A percentile compares a stretch with the other conserved stretches of the same genome.
Evolutionary conservation across 495 filamentous ascomycete genomes (phyloP).

Genomic region (Apodospora peruviana): DNA sequence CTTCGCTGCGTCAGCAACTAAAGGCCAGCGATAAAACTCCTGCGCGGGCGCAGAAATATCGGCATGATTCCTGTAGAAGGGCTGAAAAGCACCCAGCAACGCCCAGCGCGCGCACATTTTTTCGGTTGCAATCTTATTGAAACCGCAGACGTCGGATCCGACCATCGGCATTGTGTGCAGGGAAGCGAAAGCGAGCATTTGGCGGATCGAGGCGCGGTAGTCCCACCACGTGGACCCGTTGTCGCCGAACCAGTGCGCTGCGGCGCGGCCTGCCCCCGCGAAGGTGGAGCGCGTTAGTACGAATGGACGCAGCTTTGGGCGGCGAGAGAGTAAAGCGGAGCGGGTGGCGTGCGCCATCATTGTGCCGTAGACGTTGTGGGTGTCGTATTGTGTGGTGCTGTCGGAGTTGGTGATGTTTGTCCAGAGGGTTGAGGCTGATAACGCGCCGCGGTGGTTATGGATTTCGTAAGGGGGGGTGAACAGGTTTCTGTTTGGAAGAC

Average conservation of each 20-base stretch:
- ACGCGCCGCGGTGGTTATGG: conserved; percentile 56
- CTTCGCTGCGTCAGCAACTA: conserved; percentile 57
- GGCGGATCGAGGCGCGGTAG: conserved; percentile 64
- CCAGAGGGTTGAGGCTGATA: conserved; percentile 65
- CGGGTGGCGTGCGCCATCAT: conserved; percentile 71
- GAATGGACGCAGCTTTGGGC: conserved; percentile 60
- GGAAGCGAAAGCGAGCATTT: conserved; percentile 66
- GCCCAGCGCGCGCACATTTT: conserved; percentile 81
- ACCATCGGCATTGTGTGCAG: conserved; percentile 82
- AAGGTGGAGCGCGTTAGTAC: conserved; percentile 58
- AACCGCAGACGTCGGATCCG: conserved; percentile 80
- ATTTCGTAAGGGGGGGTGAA: conserved; percentile 69
- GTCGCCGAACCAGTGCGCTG: conserved; percentile 89
- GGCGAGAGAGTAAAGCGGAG: conserved; percentile 59
- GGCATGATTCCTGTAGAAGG: conserved; percentile 85
- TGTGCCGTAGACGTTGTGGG: conserved; percentile 80
- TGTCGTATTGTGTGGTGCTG: conserved; percentile 66
- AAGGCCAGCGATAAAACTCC: conserved; percentile 73
- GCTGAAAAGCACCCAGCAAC: conserved; percentile 67
- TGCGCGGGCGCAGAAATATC: conserved; percentile 47
- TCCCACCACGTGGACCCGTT: conserved; percentile 70
- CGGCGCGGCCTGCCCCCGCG: conserved; percentile 60
- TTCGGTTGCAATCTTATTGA: conserved; percentile 61
- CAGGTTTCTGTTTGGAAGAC: conserved; percentile 58
- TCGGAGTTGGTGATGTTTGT: conserved; percentile 72